These are phyloP conservation scores for Leishmania aethiopica DNA, from an alignment of 208 protist species.

Conservation along the genomic window DNA sequence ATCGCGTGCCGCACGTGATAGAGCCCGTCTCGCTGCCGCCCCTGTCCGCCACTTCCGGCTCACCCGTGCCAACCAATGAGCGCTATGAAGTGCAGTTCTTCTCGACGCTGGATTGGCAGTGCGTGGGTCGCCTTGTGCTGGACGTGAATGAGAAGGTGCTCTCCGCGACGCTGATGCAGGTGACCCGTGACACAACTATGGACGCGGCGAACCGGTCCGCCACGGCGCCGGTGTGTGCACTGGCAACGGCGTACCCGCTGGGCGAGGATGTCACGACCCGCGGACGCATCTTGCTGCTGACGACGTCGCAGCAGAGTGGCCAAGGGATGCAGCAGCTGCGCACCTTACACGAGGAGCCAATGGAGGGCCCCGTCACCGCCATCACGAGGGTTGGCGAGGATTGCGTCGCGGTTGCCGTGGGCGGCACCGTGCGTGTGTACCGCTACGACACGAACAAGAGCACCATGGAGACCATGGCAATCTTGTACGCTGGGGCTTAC, in stretches of 20 bases:
- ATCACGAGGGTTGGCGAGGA: slow-evolving; percentile 50
- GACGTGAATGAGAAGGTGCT: slow-evolving; percentile 89
- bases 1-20: slow-evolving; percentile 41
- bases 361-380: slow-evolving; percentile 83
- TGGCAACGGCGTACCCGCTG: slow-evolving; percentile 85
- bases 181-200: slow-evolving; percentile 54
- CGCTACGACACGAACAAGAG: slow-evolving; percentile 57
- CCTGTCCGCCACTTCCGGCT: slow-evolving; percentile 39
- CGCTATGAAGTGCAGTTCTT: slow-evolving; percentile 70
- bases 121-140: slow-evolving; percentile 46
- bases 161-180: slow-evolving; percentile 47
- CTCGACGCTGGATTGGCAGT: slow-evolving; percentile 54
- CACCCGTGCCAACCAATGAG: slow-evolving; percentile 73
- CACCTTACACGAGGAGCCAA: slow-evolving; percentile 68
- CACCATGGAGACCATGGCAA: slow-evolving; percentile 69
- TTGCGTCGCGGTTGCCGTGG: slow-evolving; percentile 73
- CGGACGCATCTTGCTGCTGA: slow-evolving; percentile 68
- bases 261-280: slow-evolving; percentile 86
- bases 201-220: slow-evolving; percentile 30
- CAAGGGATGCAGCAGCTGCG: slow-evolving; percentile 37
- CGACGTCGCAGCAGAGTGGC: slow-evolving; percentile 35
- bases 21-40: slow-evolving; percentile 48
- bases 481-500: slow-evolving; percentile 87
- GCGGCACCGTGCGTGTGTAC: slow-evolving; percentile 85
- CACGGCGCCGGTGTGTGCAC: slow-evolving; percentile 66